Evolutionary conservation across 805 yeast species (phyloP).

Genomic region (Candida tallmaniae): DNA sequence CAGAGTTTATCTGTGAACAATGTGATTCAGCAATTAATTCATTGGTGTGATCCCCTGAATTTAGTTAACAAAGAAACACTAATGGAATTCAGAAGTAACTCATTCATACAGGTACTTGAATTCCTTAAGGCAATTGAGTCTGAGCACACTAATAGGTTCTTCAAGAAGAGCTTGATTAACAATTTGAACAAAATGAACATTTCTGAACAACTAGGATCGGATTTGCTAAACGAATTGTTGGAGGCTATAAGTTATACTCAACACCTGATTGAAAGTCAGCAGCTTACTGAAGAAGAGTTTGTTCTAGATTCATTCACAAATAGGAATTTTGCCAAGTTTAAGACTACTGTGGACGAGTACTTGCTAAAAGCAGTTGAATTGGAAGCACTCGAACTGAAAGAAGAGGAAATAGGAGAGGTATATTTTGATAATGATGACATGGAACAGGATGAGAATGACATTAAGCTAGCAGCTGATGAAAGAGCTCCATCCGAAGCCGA

Average conservation of each 20-base stretch:
- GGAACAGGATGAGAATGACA: slow-evolving; percentile 7
- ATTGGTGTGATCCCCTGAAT: slow-evolving; percentile 81
- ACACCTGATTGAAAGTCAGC: slow-evolving; percentile 18
- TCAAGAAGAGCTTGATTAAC: slow-evolving; percentile 49
- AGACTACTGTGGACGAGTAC: slow-evolving; percentile 19
- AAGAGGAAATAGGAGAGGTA: slow-evolving; percentile 4
- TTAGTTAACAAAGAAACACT: slow-evolving; percentile 47
- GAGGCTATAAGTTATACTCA: slow-evolving; percentile 32
- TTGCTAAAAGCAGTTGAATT: slow-evolving; percentile 9
- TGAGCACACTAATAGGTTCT: slow-evolving; percentile 43
- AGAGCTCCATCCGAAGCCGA: not conserved
- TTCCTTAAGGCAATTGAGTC: slow-evolving; percentile 48
- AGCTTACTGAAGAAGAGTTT: slow-evolving; percentile 23
- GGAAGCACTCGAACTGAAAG: slow-evolving; percentile 3
- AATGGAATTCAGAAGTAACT: slow-evolving; percentile 43
- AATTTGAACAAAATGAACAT: slow-evolving; percentile 45
- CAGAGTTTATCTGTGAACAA: slow-evolving; percentile 35
- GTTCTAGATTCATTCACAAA: slow-evolving; percentile 26
- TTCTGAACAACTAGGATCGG: slow-evolving; percentile 23
- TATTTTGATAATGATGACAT: slow-evolving; percentile 2
- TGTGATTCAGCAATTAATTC: slow-evolving; percentile 65
- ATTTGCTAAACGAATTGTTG: slow-evolving; percentile 27
- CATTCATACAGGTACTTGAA: slow-evolving; percentile 52
- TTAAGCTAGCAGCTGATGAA: not conserved
- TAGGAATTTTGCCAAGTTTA: slow-evolving; percentile 29